Percentiles rank a stretch among this genome's conserved stretches.
These are phyloP conservation scores for Colletotrichum chlorophyti DNA, from an alignment of 2,329 filamentous ascomycete species.

Conservation along the genomic window DNA sequence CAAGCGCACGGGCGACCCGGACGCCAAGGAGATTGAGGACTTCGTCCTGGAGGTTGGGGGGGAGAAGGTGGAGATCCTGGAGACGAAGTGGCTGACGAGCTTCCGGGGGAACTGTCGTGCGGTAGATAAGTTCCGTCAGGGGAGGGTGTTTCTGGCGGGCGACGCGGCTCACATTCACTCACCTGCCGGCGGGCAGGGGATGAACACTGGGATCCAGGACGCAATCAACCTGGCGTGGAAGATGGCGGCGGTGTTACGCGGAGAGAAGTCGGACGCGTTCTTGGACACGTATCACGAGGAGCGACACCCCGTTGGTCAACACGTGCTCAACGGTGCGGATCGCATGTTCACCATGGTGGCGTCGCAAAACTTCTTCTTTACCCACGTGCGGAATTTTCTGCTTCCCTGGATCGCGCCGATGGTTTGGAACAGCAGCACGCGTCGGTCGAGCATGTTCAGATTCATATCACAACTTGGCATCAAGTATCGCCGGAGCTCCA, in stretches of 20 bases:
- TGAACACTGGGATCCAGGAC: slow-evolving; percentile 45
- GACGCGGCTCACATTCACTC: slow-evolving; percentile 45
- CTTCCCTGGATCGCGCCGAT: slow-evolving; percentile 46
- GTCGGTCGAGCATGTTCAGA: slow-evolving; percentile 36
- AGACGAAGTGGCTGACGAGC: slow-evolving; percentile 48
- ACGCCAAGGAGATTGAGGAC: slow-evolving; percentile 28
- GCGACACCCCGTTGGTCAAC: slow-evolving; percentile 52
- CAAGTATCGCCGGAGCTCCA: slow-evolving; percentile 46
- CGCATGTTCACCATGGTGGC: slow-evolving; percentile 45
- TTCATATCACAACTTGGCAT: slow-evolving; percentile 50
- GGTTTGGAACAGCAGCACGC: slow-evolving; percentile 33
- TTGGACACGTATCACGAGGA: slow-evolving; percentile 56
- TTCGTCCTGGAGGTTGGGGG: slow-evolving; percentile 38
- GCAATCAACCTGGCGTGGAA: slow-evolving; percentile 44
- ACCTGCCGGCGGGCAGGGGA: slow-evolving; percentile 43
- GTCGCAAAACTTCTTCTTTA: slow-evolving; percentile 41
- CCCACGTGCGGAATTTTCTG: slow-evolving; percentile 45
- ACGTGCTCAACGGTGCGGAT: slow-evolving; percentile 50
- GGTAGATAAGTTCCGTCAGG: slow-evolving; percentile 46
- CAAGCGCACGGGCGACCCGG: slow-evolving; percentile 8
- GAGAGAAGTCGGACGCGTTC: slow-evolving; percentile 39
- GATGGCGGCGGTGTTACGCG: slow-evolving; percentile 32
- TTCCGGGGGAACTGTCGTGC: slow-evolving; percentile 54
- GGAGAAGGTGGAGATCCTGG: slow-evolving; percentile 34
- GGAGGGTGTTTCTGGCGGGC: slow-evolving; percentile 36